Evolutionary conservation across 305 asterid genomes (phyloP).

Genomic region (Petunia hybrid): DNA sequence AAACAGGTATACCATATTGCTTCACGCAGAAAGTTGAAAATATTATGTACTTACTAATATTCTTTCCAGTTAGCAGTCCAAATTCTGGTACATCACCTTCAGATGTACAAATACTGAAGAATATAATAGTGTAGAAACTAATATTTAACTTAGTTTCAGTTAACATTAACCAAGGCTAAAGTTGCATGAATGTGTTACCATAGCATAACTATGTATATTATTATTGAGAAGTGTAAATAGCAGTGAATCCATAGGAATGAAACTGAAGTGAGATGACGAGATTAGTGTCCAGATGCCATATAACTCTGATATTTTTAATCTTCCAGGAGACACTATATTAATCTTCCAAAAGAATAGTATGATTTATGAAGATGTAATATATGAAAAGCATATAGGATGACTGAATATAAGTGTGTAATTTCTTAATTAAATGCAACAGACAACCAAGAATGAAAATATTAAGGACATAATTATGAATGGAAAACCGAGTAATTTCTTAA

Average conservation of each 20-base stretch:
- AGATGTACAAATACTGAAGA: slow-evolving; percentile 19
- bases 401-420: slow-evolving; percentile 2
- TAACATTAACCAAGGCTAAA: background rate
- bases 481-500: too few relatives aligned
- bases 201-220: too few relatives aligned
- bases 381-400: background rate
- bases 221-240: too few relatives aligned
- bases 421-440: too few relatives aligned
- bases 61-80: background rate
- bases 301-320: slow-evolving; percentile 2
- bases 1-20: slow-evolving; percentile 63
- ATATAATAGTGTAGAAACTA: background rate
- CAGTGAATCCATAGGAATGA: too few relatives aligned
- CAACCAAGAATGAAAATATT: too few relatives aligned
- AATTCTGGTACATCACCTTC: background rate
- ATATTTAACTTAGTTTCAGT: background rate
- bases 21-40: background rate
- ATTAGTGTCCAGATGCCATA: slow-evolving; percentile 1
- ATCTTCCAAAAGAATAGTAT: slow-evolving; percentile 6
- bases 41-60: background rate
- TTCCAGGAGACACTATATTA: too few relatives aligned
- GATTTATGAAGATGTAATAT: background rate
- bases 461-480: too few relatives aligned
- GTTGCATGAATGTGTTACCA: background rate
- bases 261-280: background rate